Evolutionary conservation across 2,329 filamentous ascomycete species (phyloP), one percentile per base, ranked within the genome.

Genomic region (Trichoderma oligosporum): DNA sequence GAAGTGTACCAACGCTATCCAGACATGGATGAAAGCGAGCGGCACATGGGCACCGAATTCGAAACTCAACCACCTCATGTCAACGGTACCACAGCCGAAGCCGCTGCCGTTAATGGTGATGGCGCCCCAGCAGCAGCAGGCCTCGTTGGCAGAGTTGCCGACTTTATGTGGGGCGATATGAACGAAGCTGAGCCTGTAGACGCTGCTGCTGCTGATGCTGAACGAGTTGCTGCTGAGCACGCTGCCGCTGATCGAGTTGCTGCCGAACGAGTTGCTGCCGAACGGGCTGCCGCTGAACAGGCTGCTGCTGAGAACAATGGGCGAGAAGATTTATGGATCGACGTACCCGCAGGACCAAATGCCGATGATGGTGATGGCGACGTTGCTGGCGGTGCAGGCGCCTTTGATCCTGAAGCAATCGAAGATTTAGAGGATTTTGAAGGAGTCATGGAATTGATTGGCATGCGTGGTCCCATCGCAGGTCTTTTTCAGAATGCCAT

Each of bases 351-450:
- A 22, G 62, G 38, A 16, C 44, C 47, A 27, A 73, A 75, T 29
- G 75, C 68, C 9, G 71, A 68, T 25, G 71, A 68, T 7, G 69
- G 72, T 49, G 72, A 67, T 4, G 74, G 73, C 8, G 78, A 86
- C n/a, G 59, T 59, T 5, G 62, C 63, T 8, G 68, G 64, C n/a
- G 66, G 67, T n/a, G 81, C 80, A 18, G 85, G 83, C 14, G 88
- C 82, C 7, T 76, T 93, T 33, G 90, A 96, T 55, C 81, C 84
- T 54, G 86, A 89, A 63, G 87, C 86, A 8, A 81, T 91, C 39
- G 89, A 92, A 41, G 88, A 97, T 63, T 89, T 89, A 8, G 94
- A 99, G 72, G 94, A 99, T 67, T 84, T 99, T 14, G 94, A 99
- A 69, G 94, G 94, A 0, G 89, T 99, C 52, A 85, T 99, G 77